Evolutionary conservation across 495 filamentous ascomycete species (phyloP).

Genomic region (Podospora pseudopauciseta): DNA sequence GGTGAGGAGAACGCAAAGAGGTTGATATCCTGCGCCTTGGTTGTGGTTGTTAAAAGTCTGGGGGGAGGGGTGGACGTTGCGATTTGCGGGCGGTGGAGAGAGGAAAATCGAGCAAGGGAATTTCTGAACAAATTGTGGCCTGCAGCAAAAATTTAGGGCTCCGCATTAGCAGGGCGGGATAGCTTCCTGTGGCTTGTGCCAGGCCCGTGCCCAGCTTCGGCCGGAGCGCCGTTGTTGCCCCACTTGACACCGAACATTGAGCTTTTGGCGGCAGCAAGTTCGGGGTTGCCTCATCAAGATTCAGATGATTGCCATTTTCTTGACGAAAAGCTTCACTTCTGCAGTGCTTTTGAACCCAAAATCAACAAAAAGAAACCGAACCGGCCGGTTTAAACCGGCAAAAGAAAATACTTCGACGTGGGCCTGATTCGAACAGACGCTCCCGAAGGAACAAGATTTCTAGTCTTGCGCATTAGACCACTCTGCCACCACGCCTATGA

Average conservation of each 20-base stretch:
- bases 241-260: background rate
- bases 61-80: constrained; percentile 1
- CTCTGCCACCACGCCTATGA: constrained; percentile 22
- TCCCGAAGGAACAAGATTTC: constrained; percentile 28
- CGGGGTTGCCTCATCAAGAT: background rate
- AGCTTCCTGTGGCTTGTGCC: background rate
- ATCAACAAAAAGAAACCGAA: no score
- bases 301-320: no score
- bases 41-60: constrained; percentile 17
- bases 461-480: constrained; percentile 28
- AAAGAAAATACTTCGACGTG: constrained; percentile 15
- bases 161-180: background rate
- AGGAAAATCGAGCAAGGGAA: constrained; percentile 2
- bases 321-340: no score
- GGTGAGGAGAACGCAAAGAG: constrained; percentile 59
- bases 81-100: constrained; percentile 2
- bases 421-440: constrained; percentile 28
- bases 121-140: constrained; percentile 11
- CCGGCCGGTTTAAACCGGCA: background rate
- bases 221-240: background rate
- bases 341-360: no score
- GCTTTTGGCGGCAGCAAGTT: background rate
- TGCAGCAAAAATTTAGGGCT: constrained; percentile 8
- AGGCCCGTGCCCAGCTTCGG: background rate
- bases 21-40: constrained; percentile 53